Evolutionary conservation across 192 early-diverging fungal genomes (phyloP).

Genomic region (Mortierella claussenii): DNA sequence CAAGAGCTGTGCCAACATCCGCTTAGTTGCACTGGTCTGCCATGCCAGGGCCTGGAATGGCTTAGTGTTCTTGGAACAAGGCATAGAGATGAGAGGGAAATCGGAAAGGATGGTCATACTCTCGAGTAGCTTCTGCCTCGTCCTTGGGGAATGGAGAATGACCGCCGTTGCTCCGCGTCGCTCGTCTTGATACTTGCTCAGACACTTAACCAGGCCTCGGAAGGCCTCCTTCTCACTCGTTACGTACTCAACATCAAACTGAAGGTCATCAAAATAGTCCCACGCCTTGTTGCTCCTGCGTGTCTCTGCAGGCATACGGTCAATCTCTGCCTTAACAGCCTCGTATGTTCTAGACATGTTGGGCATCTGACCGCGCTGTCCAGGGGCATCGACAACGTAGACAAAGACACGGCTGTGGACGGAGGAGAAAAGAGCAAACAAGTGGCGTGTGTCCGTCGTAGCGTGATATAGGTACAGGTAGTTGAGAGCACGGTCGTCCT

Average conservation of each 20-base stretch:
- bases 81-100: slow-evolving; percentile 79
- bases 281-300: slow-evolving; percentile 56
- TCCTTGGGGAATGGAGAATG: slow-evolving; percentile 74
- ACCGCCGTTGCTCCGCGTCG: slow-evolving; percentile 76
- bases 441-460: slow-evolving; percentile 64
- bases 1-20: slow-evolving; percentile 85
- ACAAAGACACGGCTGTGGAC: slow-evolving; percentile 63
- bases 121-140: slow-evolving; percentile 59
- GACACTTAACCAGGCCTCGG: slow-evolving; percentile 64
- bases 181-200: slow-evolving; percentile 71
- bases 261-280: slow-evolving; percentile 60
- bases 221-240: slow-evolving; percentile 62
- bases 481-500: slow-evolving; percentile 50
- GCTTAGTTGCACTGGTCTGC: slow-evolving; percentile 74
- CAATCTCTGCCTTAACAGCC: slow-evolving; percentile 59
- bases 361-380: slow-evolving; percentile 42
- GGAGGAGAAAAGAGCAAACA: slow-evolving; percentile 80
- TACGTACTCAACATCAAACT: slow-evolving; percentile 62
- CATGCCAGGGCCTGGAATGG: slow-evolving; percentile 86
- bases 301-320: slow-evolving; percentile 31
- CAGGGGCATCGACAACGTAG: slow-evolving; percentile 78
- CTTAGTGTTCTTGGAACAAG: slow-evolving; percentile 76
- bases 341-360: slow-evolving; percentile 65
- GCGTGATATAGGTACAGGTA: slow-evolving; percentile 87
- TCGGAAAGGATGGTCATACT: slow-evolving; percentile 64